Conservation (phyloP, 2,329 filamentous ascomycete species). For the Botrytis squamosa region DNA sequence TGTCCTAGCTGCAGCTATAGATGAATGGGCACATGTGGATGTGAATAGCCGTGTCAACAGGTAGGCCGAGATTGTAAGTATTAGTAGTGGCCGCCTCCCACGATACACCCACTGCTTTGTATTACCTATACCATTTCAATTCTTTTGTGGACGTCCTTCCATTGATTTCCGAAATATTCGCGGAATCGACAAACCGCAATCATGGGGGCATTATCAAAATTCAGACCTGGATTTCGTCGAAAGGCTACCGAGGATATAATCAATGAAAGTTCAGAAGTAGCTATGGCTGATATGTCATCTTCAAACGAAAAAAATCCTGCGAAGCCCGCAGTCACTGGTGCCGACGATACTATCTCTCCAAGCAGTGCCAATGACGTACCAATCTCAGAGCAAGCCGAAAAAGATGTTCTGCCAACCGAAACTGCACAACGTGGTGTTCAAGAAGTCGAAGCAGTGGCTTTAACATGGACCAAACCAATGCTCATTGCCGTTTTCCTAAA, state of each 20-base stretch:
- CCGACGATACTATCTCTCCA: background rate
- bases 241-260: constrained; percentile 20
- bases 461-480: constrained; percentile 51
- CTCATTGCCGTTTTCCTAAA: constrained; percentile 48
- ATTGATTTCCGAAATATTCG: background rate
- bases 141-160: background rate
- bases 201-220: constrained; percentile 26
- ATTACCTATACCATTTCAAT: background rate
- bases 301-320: constrained; percentile 16
- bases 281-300: constrained; percentile 18
- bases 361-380: background rate
- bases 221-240: constrained; percentile 23
- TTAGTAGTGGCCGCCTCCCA: constrained; percentile 4
- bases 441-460: constrained; percentile 52
- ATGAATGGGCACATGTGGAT: background rate
- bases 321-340: background rate
- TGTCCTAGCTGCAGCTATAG: background rate
- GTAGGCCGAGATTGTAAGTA: constrained; percentile 3
- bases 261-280: constrained; percentile 17
- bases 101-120: background rate
- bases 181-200: constrained; percentile 20
- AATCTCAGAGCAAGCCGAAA: constrained; percentile 20
- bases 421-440: constrained; percentile 44
- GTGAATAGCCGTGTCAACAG: background rate
- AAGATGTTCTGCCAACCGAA: constrained; percentile 28